These are phyloP conservation scores for Sugiyamaella marilandica DNA, from an alignment of 805 yeast species.

Conservation along the genomic window DNA sequence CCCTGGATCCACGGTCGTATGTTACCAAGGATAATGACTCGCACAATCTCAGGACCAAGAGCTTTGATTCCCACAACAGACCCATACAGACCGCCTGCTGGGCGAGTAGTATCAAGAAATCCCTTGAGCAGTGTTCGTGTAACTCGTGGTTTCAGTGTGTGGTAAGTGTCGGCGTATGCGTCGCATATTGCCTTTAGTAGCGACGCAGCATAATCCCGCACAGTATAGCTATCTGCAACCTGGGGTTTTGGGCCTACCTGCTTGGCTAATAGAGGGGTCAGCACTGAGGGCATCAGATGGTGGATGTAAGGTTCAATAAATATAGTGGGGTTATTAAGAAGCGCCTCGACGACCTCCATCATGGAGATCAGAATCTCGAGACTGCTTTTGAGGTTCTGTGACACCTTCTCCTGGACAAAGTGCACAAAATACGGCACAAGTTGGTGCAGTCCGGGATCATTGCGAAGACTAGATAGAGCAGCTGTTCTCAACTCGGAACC, in stretches of 20 bases:
- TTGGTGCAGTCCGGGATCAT: constrained; percentile 96
- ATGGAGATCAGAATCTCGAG: constrained; percentile 69
- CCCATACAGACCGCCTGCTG: constrained; percentile 89
- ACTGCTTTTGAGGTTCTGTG: constrained; percentile 69
- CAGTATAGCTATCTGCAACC: constrained; percentile 44
- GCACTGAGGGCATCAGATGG: constrained; percentile 92
- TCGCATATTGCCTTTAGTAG: constrained; percentile 72
- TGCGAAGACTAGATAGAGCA: constrained; percentile 75
- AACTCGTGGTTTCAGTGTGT: constrained; percentile 86
- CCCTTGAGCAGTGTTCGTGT: constrained; percentile 91
- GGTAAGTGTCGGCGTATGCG: constrained; percentile 77
- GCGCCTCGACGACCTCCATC: constrained; percentile 82
- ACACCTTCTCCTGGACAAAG: constrained; percentile 90
- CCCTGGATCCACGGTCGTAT: constrained; percentile 63
- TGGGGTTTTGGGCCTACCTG: constrained; percentile 58
- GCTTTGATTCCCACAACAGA: constrained; percentile 79
- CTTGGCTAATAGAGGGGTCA: constrained; percentile 84
- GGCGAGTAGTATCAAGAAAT: constrained; percentile 75
- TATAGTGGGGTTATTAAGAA: constrained; percentile 75
- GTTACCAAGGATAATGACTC: constrained; percentile 80
- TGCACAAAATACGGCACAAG: constrained; percentile 94
- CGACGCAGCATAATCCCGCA: constrained; percentile 85
- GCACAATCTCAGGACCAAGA: constrained; percentile 81
- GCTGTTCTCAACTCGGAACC: constrained; percentile 58
- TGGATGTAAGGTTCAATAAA: constrained; percentile 95